Conservation (phyloP, 2,329 filamentous ascomycete genomes). For the Venturia asperata region DNA sequence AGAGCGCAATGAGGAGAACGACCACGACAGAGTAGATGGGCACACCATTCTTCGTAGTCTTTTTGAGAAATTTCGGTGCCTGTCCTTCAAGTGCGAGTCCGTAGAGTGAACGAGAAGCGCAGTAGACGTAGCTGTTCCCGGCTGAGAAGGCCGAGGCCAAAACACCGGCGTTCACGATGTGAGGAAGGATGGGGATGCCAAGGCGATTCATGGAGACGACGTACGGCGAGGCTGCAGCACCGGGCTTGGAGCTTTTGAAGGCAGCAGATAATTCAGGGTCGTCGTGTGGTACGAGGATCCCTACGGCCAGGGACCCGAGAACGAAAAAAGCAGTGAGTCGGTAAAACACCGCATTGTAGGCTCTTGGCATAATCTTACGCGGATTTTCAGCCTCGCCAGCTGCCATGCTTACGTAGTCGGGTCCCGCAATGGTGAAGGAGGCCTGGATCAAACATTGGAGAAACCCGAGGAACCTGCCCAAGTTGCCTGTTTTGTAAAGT, state of each 20-base stretch:
- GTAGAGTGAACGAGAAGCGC: conserved; percentile 47
- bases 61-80: conserved; percentile 49
- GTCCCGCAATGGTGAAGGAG: conserved; percentile 60
- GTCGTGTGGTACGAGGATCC: conserved; percentile 64
- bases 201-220: conserved; percentile 63
- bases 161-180: conserved; percentile 67
- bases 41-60: conserved; percentile 56
- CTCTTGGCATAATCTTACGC: conserved; percentile 60
- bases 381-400: conserved; percentile 68
- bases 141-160: conserved; percentile 62
- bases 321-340: conserved; percentile 70
- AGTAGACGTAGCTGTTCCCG: conserved; percentile 49
- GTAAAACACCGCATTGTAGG: conserved; percentile 74
- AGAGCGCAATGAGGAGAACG: conserved; percentile 59
- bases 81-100: conserved; percentile 47
- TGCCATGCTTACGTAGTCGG: conserved; percentile 58
- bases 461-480: conserved; percentile 71
- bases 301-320: conserved; percentile 63
- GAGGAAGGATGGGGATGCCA: conserved; percentile 55
- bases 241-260: conserved; percentile 52
- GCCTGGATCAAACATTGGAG: conserved; percentile 66
- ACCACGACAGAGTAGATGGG: conserved; percentile 65
- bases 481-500: conserved; percentile 55
- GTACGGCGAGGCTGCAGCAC: conserved; percentile 62
- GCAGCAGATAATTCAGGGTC: conserved; percentile 55